phyloP scores from a whole-genome alignment of 345 rosid species.

The Erodium maritimum region DNA sequence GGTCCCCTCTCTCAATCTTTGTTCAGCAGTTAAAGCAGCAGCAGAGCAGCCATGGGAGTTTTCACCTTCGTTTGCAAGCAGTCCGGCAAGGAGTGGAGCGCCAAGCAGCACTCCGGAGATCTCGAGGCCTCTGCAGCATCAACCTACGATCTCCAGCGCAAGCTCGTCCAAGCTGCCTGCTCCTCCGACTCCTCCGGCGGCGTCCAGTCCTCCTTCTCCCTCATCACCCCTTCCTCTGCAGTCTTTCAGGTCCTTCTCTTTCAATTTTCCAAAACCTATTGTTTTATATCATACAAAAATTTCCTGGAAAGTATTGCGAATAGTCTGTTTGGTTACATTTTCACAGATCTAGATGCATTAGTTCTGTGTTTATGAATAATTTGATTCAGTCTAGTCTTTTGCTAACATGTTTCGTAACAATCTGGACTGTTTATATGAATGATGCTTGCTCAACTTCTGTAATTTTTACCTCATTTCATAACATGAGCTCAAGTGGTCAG shows the following conservation, averaged over 20 bases:
- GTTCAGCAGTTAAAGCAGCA: background rate
- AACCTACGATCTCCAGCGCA: constrained; percentile 56
- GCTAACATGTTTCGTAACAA: too few species aligned
- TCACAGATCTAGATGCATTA: too few species aligned
- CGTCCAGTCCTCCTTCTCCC: constrained; percentile 73
- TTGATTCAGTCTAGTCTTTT: too few species aligned
- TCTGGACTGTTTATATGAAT: background rate
- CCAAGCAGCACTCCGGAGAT: constrained; percentile 64
- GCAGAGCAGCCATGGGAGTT: constrained; percentile 37
- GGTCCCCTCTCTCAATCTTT: too few species aligned
- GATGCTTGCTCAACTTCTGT: background rate
- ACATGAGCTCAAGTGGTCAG: too few species aligned
- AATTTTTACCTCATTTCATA: background rate
- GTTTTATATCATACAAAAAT: too few species aligned
- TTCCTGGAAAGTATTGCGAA: too few species aligned
- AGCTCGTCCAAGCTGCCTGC: constrained; percentile 62
- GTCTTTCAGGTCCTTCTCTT: constrained; percentile 48
- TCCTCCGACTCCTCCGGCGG: constrained; percentile 57
- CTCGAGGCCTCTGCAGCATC: constrained; percentile 59
- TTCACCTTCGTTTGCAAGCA: constrained; percentile 59
- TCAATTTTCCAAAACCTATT: too few species aligned
- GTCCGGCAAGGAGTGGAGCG: constrained; percentile 56
- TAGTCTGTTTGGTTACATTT: too few species aligned
- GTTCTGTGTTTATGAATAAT: too few species aligned
- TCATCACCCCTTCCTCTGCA: constrained; percentile 57